Evolutionary conservation across 768 basidiomycete genomes (phyloP), one percentile per base, ranked within the genome.

Genomic region (Hortiboletus campestris): DNA sequence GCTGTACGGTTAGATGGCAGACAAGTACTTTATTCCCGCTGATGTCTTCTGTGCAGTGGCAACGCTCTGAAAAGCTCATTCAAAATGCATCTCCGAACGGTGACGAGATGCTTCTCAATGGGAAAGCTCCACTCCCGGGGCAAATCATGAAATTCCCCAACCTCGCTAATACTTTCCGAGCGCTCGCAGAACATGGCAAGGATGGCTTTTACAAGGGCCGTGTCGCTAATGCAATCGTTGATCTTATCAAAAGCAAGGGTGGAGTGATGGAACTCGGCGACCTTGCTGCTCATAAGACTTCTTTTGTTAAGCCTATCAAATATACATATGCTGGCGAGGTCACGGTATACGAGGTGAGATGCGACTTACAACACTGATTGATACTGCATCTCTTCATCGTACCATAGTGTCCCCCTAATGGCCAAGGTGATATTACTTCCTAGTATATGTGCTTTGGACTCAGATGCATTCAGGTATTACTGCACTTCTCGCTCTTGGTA

Each of bases 261-360:
- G 97, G 97, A 19, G 81, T 94, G 9, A 95, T 99, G 94, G 88
- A 88, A 47, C 79, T 98, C 13, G 85, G 88, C n/a, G 97, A 99
- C 70, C 83, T 99, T 39, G 89, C 88, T n/a, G 78, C 79, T 44
- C 94, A 97, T 66, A 73, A 80, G 47, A 85, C 91, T 0, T 76
- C 84, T 5, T 82, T 91, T 38, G 91, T 98, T 17, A 84, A 94
- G 57, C 96, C 97, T 2, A 94, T 98, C 75, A 86, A 84, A 54
- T 96, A 96, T 69, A 93, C 88, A 2, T 98, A 91, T 63, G 87
- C 80, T 19, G 77, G 80, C 9, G 89, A 94, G 55, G 88, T 98
- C 8, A 93, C 94, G 0, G 77, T 98, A 0, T 93, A 93, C 69
- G 96, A 99, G 82, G 94, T 90, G 62, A 57, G 77, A 25, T n/a